Base-by-base conservation (phyloP, 1,139 yeast genomes). In the Suhomyces bokatorum region DNA sequence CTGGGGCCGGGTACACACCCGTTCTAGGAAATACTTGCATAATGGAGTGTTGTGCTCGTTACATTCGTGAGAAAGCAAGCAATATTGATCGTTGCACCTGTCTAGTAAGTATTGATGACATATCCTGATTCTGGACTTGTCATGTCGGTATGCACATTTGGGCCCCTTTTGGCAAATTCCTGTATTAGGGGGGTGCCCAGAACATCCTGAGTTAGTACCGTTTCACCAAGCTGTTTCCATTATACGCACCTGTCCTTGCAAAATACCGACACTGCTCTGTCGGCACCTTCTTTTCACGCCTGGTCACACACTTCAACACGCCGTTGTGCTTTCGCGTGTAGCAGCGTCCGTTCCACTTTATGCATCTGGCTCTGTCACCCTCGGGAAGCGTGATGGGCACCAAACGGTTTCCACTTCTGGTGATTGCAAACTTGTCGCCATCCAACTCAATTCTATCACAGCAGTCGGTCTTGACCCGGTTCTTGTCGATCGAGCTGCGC, bases 11-110 rank as follows among this genome's bases (percentile, higher is more conserved):
- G 70, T 65, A 60, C 96, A 87, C 31, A 65, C 60, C 3, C 76
- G 80, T 9, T 64, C 64, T 33, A 76, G 63, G 54, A 63, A 80
- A 58, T 76, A 85, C 24, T 66, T 68, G 57, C 96, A 87, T 31
- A 79, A 56, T 9, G 95, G 90, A 1, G 88, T 73, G 58, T 86
- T 87, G 61, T 70, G 77, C 50, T 83, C 82, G 33, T 73, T 72
- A 6, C 83, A 76, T 3, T 59, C 61, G 60, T 87, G 95, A 28
- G 83, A 78, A 24, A 81, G 62, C 12, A 69, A 62, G 58, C 95
- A 87, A 20, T 71, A 57, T 39, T 49, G 44, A 35, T 68, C 68
- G 17, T 53, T 51, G 57, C 95, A 87, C 37, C 64, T 65, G 10
- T 75, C 77, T 33, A 62, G 64, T 39, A 81, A 62, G 46, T 59